A percentile compares a stretch with the other conserved stretches of the same genome.
These are phyloP conservation scores for Malus domestica DNA, from an alignment of 306 rosid species.

Conservation along the genomic window ASM211411v1 NC_041791.1:24571001-24571500, in stretches of 20 bases:
- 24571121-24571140: neutral
- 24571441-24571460: too few species aligned
- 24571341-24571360: neutral
- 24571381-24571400: slow-evolving; percentile 1
- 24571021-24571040: too few species aligned
- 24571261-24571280: neutral
- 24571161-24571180: too few species aligned
- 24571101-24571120: neutral
- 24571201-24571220: too few species aligned
- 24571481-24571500: too few species aligned
- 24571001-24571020: too few species aligned
- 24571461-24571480: too few species aligned
- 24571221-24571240: neutral
- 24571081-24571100: neutral
- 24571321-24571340: slow-evolving; percentile 7
- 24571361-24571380: neutral
- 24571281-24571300: neutral
- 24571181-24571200: too few species aligned
- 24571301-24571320: slow-evolving; percentile 10
- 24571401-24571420: slow-evolving; percentile 10
- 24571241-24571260: too few species aligned
- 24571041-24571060: too few species aligned
- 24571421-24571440: neutral
- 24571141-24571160: too few species aligned
- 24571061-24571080: neutral